Base-by-base conservation (phyloP, 768 basidiomycete species). In the Leucosporidium scottii region DNA sequence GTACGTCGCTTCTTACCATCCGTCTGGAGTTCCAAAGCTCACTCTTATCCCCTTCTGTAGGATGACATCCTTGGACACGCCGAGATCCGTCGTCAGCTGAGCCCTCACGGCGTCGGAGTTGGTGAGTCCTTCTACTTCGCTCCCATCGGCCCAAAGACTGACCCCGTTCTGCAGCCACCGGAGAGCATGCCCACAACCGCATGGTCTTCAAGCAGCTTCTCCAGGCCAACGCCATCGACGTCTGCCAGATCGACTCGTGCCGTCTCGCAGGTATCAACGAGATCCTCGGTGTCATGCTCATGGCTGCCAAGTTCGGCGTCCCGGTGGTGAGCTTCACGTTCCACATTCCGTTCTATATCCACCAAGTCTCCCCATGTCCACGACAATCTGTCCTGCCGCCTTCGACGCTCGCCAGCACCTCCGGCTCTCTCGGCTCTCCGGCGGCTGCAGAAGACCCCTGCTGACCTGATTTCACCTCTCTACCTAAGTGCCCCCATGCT, bases 161-260 rank as follows among this genome's bases (percentile, higher is more conserved):
- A n/a, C n/a, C n/a, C n/a, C n/a, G n/a, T n/a, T n/a, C n/a, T n/a
- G n/a, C n/a, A 70, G 91, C 92, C 5, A 94, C 93, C 0, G 93
- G 91, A 31, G 93, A 96, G 80, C 92, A 94, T 74, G 91, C 90
- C 1, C 91, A 96, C 77, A 94, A 94, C 78, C 84, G 89, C 59
- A 91, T 93, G 83, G 83, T 89, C n/a, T 94, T 94, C 84, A 94
- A 94, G 80, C 93, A 94, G 77, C 82, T 96, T 10, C 82, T 97
- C 18, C 91, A 92, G 61, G 78, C 80, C 28, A 86, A 91, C 34
- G 93, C 93, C 6, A 91, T 98, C 76, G 93, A 98, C 74, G 93
- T 96, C 31, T 87, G 85, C 72, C 93, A 97, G 77, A 93, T 97
- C 74, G 93, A 97, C 79, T 90, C 90, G 27, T 96, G 93, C 79